A percentile compares a stretch with the other conserved stretches of the same genome.
Conservation (phyloP, 768 basidiomycete species). For the Boletales sp. region DNA sequence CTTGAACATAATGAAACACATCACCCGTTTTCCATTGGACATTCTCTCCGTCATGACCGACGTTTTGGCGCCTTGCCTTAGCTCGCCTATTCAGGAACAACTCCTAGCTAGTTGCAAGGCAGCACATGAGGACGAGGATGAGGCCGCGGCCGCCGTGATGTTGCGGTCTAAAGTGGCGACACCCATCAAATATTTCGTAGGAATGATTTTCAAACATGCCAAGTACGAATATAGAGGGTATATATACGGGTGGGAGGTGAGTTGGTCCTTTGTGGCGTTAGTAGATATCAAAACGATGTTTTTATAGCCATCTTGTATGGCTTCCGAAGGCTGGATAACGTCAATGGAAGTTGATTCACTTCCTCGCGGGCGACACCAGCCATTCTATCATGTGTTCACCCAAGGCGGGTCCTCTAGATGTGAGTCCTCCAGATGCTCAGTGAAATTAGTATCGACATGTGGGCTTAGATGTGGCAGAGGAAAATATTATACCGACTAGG, state of each 20-base stretch:
- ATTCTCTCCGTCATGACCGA: slow-evolving; percentile 39
- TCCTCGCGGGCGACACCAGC: slow-evolving; percentile 41
- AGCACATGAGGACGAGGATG: slow-evolving; percentile 30
- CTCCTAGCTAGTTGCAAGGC: slow-evolving; percentile 31
- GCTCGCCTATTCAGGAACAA: slow-evolving; percentile 16
- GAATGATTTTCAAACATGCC: slow-evolving; percentile 44
- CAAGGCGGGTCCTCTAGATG: slow-evolving; percentile 36
- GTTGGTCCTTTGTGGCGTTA: neutral
- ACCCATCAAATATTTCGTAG: slow-evolving; percentile 43
- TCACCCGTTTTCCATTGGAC: slow-evolving; percentile 40
- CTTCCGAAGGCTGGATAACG: slow-evolving; percentile 41
- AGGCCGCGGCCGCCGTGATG: slow-evolving; percentile 22
- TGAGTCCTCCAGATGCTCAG: slow-evolving; percentile 19
- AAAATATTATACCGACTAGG: slow-evolving; percentile 27
- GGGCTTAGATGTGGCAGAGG: slow-evolving; percentile 35
- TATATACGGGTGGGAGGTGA: slow-evolving; percentile 50
- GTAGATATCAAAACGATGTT: neutral
- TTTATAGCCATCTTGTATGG: slow-evolving; percentile 33
- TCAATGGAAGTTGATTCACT: slow-evolving; percentile 42
- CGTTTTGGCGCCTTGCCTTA: slow-evolving; percentile 34
- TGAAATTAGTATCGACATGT: neutral
- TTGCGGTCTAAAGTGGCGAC: slow-evolving; percentile 22
- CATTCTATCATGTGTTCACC: slow-evolving; percentile 44
- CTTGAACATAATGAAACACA: slow-evolving; percentile 29
- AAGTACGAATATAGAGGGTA: slow-evolving; percentile 40